These are phyloP conservation scores for Colletotrichum tofieldiae DNA, from an alignment of 2,329 filamentous ascomycete genomes.

Conservation along the genomic window DNA sequence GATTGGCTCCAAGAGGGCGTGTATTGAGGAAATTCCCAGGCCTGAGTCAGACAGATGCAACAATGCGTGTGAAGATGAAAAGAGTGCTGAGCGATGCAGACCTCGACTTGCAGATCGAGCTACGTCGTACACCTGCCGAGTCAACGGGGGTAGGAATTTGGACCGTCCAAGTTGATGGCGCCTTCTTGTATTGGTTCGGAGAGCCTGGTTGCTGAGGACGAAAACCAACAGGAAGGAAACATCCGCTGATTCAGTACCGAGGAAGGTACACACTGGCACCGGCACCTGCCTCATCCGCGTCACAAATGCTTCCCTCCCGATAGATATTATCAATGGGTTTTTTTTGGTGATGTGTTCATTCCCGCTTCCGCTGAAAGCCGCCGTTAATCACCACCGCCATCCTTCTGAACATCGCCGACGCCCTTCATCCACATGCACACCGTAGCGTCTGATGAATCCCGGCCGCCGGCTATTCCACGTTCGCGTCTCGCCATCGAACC, in stretches of 20 bases:
- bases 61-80: conserved; percentile 6
- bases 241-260: conserved; percentile 6
- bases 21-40: conserved; percentile 1
- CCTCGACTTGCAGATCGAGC: conserved; percentile 4
- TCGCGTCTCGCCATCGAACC: background rate
- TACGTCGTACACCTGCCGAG: background rate
- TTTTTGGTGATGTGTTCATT: background rate
- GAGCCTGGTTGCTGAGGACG: background rate
- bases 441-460: background rate
- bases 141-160: background rate
- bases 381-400: background rate
- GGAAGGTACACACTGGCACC: background rate
- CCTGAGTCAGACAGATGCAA: conserved; percentile 36
- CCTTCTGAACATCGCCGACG: background rate
- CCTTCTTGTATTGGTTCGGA: conserved; percentile 3
- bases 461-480: conserved; percentile 11
- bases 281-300: conserved; percentile 3
- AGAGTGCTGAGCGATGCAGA: conserved; percentile 16
- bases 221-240: conserved; percentile 2
- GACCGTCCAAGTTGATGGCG: background rate
- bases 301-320: background rate
- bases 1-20: conserved; percentile 1
- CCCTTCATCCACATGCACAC: conserved; percentile 18
- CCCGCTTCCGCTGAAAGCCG: background rate
- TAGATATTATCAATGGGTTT: background rate